Percentiles rank a stretch among this genome's conserved stretches.
Conservation (phyloP, 306 rosid species). For the Pyrus betulifolia region DNA sequence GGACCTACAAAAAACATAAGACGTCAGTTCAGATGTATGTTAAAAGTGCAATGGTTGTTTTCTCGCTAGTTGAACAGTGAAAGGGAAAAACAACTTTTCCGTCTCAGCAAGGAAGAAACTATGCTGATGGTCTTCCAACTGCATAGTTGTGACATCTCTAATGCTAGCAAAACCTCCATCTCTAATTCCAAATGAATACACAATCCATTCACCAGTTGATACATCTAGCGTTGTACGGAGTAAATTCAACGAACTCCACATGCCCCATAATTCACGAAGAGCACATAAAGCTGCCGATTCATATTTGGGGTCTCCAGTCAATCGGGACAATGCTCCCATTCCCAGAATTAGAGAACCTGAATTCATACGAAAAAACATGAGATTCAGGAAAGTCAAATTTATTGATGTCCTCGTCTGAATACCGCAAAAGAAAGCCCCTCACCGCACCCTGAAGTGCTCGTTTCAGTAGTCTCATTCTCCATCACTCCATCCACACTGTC, state of each 20-base stretch:
- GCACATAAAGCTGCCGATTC: constrained; percentile 87
- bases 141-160: constrained; percentile 88
- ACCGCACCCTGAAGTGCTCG: constrained; percentile 99
- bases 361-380: constrained; percentile 22
- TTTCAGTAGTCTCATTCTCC: constrained; percentile 97
- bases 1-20: constrained; percentile 56
- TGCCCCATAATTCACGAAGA: constrained; percentile 82
- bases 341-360: constrained; percentile 95
- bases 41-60: background rate
- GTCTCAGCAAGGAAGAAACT: constrained; percentile 96
- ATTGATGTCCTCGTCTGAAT: constrained; percentile 26
- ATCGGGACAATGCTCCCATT: constrained; percentile 92
- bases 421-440: constrained; percentile 54
- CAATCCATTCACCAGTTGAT: constrained; percentile 87
- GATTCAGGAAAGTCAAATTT: constrained; percentile 17
- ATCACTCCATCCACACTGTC: constrained; percentile 97
- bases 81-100: constrained; percentile 30
- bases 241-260: constrained; percentile 83
- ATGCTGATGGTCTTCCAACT: constrained; percentile 94
- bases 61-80: background rate
- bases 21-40: background rate
- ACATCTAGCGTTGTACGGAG: constrained; percentile 89
- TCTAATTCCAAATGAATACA: constrained; percentile 88
- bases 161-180: constrained; percentile 85
- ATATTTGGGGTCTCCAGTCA: constrained; percentile 78